These are phyloP conservation scores for Combretum micranthum DNA, from an alignment of 345 rosid genomes.

Conservation along the genomic window DNA sequence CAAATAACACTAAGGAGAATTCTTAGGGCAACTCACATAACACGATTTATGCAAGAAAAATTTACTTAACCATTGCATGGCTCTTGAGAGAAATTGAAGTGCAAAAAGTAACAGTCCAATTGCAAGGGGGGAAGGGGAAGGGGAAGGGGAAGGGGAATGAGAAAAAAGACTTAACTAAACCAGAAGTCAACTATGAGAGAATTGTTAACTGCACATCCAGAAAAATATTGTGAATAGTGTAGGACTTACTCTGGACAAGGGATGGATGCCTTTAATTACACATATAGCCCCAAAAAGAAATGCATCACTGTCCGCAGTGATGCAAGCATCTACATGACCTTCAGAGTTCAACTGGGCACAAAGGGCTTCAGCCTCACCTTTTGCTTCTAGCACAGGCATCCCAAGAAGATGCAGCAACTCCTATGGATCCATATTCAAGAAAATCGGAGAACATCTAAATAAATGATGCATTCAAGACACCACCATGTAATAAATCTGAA, in stretches of 20 bases:
- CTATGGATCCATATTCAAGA: slow-evolving; percentile 25
- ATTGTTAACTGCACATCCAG: too few relatives aligned
- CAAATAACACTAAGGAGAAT: too few relatives aligned
- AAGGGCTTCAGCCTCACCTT: slow-evolving; percentile 91
- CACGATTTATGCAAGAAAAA: too few relatives aligned
- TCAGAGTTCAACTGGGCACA: slow-evolving; percentile 74
- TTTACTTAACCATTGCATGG: too few relatives aligned
- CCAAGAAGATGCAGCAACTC: slow-evolving; percentile 78
- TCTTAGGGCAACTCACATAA: too few relatives aligned
- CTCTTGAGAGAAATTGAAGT: too few relatives aligned
- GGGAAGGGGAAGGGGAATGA: too few relatives aligned
- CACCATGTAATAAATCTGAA: background rate
- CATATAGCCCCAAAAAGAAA: slow-evolving; percentile 86
- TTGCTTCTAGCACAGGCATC: slow-evolving; percentile 71
- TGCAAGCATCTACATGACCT: slow-evolving; percentile 86
- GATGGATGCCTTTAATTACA: slow-evolving; percentile 67
- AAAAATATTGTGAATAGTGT: background rate
- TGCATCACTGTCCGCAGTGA: slow-evolving; percentile 90
- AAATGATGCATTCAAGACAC: background rate
- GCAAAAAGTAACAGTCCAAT: too few relatives aligned
- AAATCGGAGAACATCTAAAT: background rate
- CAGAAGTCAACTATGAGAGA: too few relatives aligned
- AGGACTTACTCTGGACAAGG: slow-evolving; percentile 57
- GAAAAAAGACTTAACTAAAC: too few relatives aligned
- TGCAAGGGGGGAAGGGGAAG: too few relatives aligned